phyloP scores from a whole-genome alignment of 2,329 filamentous ascomycete genomes.

The Cadophora malorum region DNA sequence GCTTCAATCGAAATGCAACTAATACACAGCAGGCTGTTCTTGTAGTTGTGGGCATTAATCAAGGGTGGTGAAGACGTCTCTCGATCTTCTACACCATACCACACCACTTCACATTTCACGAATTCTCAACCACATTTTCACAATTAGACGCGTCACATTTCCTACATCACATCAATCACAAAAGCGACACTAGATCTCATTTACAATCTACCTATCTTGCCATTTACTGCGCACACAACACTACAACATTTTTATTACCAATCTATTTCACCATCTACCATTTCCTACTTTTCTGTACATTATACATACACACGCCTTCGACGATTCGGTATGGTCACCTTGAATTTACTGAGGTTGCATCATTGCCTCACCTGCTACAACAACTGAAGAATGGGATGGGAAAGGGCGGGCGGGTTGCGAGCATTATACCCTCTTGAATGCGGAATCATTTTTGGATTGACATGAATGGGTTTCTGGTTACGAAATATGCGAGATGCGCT shows the following conservation, averaged over 20 bases:
- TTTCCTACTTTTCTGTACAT: conserved; percentile 10
- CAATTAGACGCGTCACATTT: conserved; percentile 1
- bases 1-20: not conserved
- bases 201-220: not conserved
- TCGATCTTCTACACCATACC: not conserved
- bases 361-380: not conserved
- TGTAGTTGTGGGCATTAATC: conserved; percentile 27
- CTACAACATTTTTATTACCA: not conserved
- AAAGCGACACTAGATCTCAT: conserved; percentile 13
- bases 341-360: not conserved
- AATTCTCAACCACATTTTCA: not conserved
- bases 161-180: not conserved
- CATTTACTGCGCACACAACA: not conserved
- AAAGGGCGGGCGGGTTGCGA: conserved; percentile 11
- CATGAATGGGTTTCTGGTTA: not conserved
- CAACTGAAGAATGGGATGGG: not conserved
- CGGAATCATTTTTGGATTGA: not conserved
- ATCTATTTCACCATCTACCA: not conserved
- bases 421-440: conserved; percentile 28
- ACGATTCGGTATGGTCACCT: not conserved
- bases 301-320: conserved; percentile 10
- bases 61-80: conserved; percentile 25
- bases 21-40: conserved; percentile 26
- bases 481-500: not conserved
- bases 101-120: not conserved